Evolutionary conservation across 306 rosid genomes (phyloP), one percentile per base, ranked within the genome.

Genomic region (Corylus avellana): DNA sequence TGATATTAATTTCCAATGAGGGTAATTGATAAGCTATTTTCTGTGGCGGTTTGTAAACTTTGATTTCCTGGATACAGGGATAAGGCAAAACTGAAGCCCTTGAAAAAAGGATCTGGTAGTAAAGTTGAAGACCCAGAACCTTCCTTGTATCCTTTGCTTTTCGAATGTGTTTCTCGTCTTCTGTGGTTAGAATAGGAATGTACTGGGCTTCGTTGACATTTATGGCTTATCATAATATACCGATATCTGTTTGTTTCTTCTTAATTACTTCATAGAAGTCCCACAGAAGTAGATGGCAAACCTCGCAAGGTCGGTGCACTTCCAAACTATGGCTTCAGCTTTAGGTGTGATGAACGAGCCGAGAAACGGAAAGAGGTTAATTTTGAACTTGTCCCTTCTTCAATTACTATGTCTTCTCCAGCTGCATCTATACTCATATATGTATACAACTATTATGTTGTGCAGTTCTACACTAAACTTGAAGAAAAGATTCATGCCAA

Each of bases 401-500:
- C 54, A 61, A 49, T 75, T 75, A 22, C 5, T 74, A 17, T 74
- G 74, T 51, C 78, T 73, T 79, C 63, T 81, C 78, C 80, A 75
- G 73, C 76, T 55, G 12, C 58, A 12, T 67, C 7, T 32, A 48
- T 54, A 25, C 48, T 47, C 72, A 81, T 57, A n/a, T 59, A 35
- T 39, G 49, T 75, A 4, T 57, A 50, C 67, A 63, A 10, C 54
- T 74, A 48, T 82, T 77, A 79, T 90, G 57, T 75, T 80, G 82
- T 83, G 77, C 93, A 96, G 99, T 96, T 93, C 85, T 96, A 96
- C 81, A 57, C 96, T 72, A 92, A 96, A 84, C 97, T 96, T 8
- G 99, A 93, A 90, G 99, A 96, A 85, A 96, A 91, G 90, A 91
- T 88, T 88, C 97, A 93, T 70, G 99, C 97, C 22, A 96, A 91